Base-by-base conservation (phyloP, 2,329 filamentous ascomycete genomes). In the Monascus ruber region DNA sequence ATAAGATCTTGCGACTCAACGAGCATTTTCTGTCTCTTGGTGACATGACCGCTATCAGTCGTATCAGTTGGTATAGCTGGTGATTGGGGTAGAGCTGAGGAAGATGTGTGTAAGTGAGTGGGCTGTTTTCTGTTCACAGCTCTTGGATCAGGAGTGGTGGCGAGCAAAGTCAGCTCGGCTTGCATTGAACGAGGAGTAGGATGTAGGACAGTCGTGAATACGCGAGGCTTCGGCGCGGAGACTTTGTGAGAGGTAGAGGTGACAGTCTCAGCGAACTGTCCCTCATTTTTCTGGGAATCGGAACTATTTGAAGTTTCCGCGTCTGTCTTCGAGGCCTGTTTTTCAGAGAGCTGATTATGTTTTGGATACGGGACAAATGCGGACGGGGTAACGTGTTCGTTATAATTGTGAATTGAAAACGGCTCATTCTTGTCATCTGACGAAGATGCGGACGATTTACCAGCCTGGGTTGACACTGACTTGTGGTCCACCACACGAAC, bases 401-500 rank as follows among this genome's bases (percentile, higher is more conserved):
- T 94, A 59, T 88, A 85, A 59, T 94, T 94, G 61, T 98, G 88
- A 34, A 98, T 81, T 0, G 88, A 95, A 46, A 85, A 89, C 7
- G 81, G 78, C 3, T 73, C 66, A 31, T 74, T 74, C 39, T 80
- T 81, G 47, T 72, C 79, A 29, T 76, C 74, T 17, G 73, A 68
- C 1, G 76, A 69, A 25, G 68, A 68, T 37, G 66, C 70, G 36
- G 68, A 73, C 41, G 67, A 65, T 50, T 69, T 70, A 48, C 75
- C 77, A 6, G 68, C 58, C 47, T 85, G 79, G 49, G 73, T 68
- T 45, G 72, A 71, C 33, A 68, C 68, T 0, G 81, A 78, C 53
- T 83, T 85, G 66, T 94, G 85, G 58, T 96, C 85, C 53, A 94
- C 77, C n/a, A 96, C 70, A 60, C 94, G 82, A 29, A 98, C 87